Percentiles rank a stretch among this genome's conserved stretches.
Evolutionary conservation across 2,329 filamentous ascomycete species (phyloP).

Genomic region (Calonectria honghensis): DNA sequence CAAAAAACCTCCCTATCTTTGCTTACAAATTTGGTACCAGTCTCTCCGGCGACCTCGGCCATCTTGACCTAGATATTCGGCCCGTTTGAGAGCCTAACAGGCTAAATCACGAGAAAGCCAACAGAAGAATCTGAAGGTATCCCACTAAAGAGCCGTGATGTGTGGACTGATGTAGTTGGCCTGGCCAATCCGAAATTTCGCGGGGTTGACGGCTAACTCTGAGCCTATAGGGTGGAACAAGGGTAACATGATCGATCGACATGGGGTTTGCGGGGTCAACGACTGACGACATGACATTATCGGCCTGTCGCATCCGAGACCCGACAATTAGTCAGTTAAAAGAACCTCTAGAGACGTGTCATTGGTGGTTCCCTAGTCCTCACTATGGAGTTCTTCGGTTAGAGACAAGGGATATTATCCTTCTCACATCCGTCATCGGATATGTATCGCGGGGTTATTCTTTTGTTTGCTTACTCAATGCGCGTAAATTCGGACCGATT

Average conservation of each 20-base stretch:
- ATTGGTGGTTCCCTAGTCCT: background rate
- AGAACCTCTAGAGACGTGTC: background rate
- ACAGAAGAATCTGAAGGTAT: background rate
- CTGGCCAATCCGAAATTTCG: background rate
- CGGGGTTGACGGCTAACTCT: constrained; percentile 5
- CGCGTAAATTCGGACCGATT: background rate
- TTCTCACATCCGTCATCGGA: background rate
- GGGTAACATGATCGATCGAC: background rate
- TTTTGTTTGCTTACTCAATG: background rate
- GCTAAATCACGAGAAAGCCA: background rate
- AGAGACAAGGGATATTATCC: background rate
- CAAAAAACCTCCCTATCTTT: background rate
- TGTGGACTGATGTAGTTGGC: background rate
- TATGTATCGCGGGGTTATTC: background rate
- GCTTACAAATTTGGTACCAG: background rate
- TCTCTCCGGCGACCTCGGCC: background rate
- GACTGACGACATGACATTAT: background rate
- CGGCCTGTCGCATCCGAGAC: background rate
- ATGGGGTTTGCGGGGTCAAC: constrained; percentile 1
- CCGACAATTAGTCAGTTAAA: background rate
- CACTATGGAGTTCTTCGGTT: background rate
- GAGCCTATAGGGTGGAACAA: constrained; percentile 6
- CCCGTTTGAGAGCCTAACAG: background rate
- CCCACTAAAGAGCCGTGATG: background rate
- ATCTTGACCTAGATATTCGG: background rate